Conservation (phyloP, 2,329 filamentous ascomycete species). For the Ophiosphaerella herpotricha region DNA sequence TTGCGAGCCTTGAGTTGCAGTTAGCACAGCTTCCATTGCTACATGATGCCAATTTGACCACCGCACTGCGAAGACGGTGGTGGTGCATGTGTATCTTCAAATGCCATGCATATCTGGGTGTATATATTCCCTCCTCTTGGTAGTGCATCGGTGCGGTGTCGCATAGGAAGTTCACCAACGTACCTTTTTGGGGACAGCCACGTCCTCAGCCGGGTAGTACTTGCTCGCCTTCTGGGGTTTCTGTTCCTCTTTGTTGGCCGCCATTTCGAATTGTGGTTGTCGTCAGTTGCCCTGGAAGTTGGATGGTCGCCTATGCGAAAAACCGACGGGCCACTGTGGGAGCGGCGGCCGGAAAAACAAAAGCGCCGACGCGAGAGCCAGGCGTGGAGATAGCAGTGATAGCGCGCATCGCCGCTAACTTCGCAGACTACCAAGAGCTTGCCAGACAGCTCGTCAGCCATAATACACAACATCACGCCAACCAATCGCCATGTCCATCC, state of each 20-base stretch:
- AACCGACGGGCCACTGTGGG: too few species aligned
- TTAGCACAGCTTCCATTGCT: conserved; percentile 31
- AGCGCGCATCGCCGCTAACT: conserved; percentile 10
- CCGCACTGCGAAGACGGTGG: neutral
- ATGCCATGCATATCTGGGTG: neutral
- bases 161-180: conserved; percentile 52
- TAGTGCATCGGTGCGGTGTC: conserved; percentile 16
- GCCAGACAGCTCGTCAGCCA: conserved; percentile 25
- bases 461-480: conserved; percentile 16
- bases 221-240: conserved; percentile 86
- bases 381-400: too few species aligned
- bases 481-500: conserved; percentile 69
- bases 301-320: neutral
- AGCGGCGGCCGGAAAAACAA: too few species aligned
- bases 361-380: too few species aligned
- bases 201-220: conserved; percentile 98
- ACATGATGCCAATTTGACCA: neutral
- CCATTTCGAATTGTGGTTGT: conserved; percentile 68
- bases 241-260: conserved; percentile 50
- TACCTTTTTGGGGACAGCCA: conserved; percentile 90
- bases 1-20: conserved; percentile 78
- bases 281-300: conserved; percentile 31
- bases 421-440: neutral
- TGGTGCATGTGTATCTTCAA: neutral
- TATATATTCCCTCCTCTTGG: conserved; percentile 15